phyloP scores from a whole-genome alignment of 805 yeast species.

The Barnettozyma pratensis region DNA sequence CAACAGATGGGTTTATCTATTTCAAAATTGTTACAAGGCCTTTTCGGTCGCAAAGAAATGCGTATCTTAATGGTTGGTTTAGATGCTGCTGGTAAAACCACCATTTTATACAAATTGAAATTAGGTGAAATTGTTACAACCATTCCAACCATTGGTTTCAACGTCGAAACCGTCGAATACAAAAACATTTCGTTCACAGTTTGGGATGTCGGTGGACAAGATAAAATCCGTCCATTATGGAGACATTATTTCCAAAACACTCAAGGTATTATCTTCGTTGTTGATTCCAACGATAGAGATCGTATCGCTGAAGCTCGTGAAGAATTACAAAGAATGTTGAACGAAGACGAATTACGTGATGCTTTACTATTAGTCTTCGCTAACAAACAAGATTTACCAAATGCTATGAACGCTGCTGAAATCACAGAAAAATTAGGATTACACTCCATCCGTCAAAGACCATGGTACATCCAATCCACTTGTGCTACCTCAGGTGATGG shows the following conservation, averaged over 20 bases:
- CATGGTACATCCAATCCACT: slow-evolving; percentile 98
- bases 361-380: slow-evolving; percentile 94
- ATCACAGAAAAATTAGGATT: slow-evolving; percentile 95
- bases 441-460: slow-evolving; percentile 96
- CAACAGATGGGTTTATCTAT: slow-evolving; percentile 85
- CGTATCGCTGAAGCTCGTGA: slow-evolving; percentile 98
- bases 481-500: slow-evolving; percentile 99
- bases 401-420: slow-evolving; percentile 98
- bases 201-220: slow-evolving; percentile 99
- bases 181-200: slow-evolving; percentile 95
- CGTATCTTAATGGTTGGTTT: slow-evolving; percentile 97
- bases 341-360: slow-evolving; percentile 97
- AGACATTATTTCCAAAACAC: slow-evolving; percentile 98
- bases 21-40: slow-evolving; percentile 91
- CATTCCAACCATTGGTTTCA: slow-evolving; percentile 95
- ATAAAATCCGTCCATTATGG: slow-evolving; percentile 97
- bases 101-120: slow-evolving; percentile 90
- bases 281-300: slow-evolving; percentile 96
- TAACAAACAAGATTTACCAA: slow-evolving; percentile 98
- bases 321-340: slow-evolving; percentile 96
- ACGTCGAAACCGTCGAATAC: slow-evolving; percentile 96
- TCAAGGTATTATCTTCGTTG: slow-evolving; percentile 96
- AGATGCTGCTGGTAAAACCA: slow-evolving; percentile 98
- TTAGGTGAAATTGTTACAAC: slow-evolving; percentile 95
- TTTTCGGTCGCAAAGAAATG: slow-evolving; percentile 97